phyloP scores from a whole-genome alignment of 257 asterid species.

The Ilex aquifolium region DNA sequence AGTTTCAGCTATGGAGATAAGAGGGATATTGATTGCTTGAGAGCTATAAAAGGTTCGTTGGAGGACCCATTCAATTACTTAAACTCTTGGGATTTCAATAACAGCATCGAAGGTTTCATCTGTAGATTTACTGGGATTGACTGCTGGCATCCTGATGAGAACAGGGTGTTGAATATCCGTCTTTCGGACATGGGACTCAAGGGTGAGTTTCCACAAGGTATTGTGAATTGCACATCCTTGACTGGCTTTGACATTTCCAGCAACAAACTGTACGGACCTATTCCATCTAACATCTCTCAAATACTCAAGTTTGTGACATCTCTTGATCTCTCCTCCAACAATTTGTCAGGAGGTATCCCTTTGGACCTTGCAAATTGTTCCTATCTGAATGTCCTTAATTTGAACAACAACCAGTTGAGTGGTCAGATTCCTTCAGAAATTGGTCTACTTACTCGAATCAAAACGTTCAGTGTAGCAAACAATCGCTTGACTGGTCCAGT shows the following conservation, averaged over 20 bases:
- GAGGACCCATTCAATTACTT: conserved; percentile 49
- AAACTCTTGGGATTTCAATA: conserved; percentile 48
- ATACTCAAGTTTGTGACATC: conserved; percentile 23
- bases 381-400: conserved; percentile 45
- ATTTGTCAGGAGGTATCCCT: conserved; percentile 61
- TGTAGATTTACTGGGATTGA: conserved; percentile 63
- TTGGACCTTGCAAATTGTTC: conserved; percentile 44
- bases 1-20: conserved; percentile 30
- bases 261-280: conserved; percentile 45
- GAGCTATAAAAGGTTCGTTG: conserved; percentile 33
- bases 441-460: conserved; percentile 29
- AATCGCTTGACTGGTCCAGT: conserved; percentile 29
- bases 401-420: conserved; percentile 33
- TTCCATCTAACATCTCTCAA: conserved; percentile 51
- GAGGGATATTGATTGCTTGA: conserved; percentile 62
- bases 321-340: conserved; percentile 81
- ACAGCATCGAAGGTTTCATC: conserved; percentile 49
- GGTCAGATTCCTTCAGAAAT: conserved; percentile 33
- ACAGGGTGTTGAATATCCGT: conserved; percentile 51
- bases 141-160: conserved; percentile 78
- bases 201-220: conserved; percentile 73
- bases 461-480: conserved; percentile 27
- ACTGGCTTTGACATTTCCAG: conserved; percentile 75
- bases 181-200: conserved; percentile 60
- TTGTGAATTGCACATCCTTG: conserved; percentile 46